Evolutionary conservation across 108 stramenopile genomes (phyloP).

Genomic region (Fistulifera pelliculosa): DNA sequence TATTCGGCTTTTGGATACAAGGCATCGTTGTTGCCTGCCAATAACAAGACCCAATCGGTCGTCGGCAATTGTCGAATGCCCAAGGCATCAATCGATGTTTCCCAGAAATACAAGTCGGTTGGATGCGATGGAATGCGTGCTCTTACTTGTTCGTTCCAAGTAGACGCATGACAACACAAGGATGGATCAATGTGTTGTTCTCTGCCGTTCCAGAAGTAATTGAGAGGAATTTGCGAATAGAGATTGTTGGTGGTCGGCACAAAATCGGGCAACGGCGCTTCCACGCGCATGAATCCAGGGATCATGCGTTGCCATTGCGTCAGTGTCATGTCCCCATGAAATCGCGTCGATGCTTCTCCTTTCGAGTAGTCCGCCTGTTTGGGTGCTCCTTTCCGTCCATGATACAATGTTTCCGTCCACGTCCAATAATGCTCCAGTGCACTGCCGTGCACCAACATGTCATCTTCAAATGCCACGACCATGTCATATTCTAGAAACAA

Average conservation of each 20-base stretch:
- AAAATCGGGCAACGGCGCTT: conserved; percentile 36
- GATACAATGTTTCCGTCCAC: conserved; percentile 39
- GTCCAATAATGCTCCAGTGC: conserved; percentile 57
- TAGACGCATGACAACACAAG: conserved; percentile 43
- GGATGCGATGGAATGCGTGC: conserved; percentile 10
- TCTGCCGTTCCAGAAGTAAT: conserved; percentile 1
- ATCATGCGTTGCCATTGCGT: conserved; percentile 41
- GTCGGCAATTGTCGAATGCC: conserved; percentile 53
- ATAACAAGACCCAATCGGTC: conserved; percentile 42
- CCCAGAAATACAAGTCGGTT: conserved; percentile 59
- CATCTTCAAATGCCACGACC: conserved; percentile 74
- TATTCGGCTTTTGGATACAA: conserved; percentile 16
- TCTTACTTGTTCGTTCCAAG: conserved; percentile 6
- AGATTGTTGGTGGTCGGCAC: conserved; percentile 17
- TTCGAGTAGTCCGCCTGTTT: neutral
- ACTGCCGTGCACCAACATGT: conserved; percentile 60
- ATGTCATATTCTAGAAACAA: conserved; percentile 65
- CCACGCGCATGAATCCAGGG: conserved; percentile 68
- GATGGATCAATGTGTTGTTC: conserved; percentile 34
- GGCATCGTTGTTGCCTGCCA: conserved; percentile 26
- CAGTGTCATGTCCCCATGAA: conserved; percentile 44
- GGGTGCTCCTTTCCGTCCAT: conserved; percentile 37
- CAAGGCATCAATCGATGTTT: conserved; percentile 57
- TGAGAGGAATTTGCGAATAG: neutral
- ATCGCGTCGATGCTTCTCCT: conserved; percentile 10